Percentiles rank a stretch among this genome's conserved stretches.
These are phyloP conservation scores for Ichthyophthirius multifiliis DNA, from an alignment of 169 alveolate species.

Conservation along the genomic window DNA sequence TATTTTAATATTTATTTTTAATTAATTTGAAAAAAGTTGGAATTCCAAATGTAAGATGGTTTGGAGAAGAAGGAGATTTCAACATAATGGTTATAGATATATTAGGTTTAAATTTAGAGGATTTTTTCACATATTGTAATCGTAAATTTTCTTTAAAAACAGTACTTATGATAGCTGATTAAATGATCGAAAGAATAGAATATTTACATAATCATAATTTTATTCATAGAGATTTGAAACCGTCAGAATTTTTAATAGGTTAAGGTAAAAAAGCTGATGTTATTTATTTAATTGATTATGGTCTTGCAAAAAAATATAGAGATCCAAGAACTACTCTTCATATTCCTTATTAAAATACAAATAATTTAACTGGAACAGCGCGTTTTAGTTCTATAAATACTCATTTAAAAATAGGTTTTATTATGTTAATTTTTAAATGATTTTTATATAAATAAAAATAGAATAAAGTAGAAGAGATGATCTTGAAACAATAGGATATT, in stretches of 20 bases:
- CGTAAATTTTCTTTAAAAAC: conserved; percentile 59
- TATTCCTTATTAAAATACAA: conserved; percentile 60
- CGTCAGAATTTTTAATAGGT: conserved; percentile 80
- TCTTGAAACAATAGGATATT: conserved; percentile 63
- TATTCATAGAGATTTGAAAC: conserved; percentile 84
- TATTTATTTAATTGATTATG: conserved; percentile 70
- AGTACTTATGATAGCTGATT: conserved; percentile 66
- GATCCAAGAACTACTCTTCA: conserved; percentile 68
- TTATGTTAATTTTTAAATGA: not conserved
- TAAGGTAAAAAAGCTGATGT: conserved; percentile 56
- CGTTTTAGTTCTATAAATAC: conserved; percentile 73
- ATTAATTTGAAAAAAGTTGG: conserved; percentile 59
- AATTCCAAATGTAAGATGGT: conserved; percentile 97
- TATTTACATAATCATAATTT: conserved; percentile 71
- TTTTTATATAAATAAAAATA: not conserved
- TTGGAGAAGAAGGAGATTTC: conserved; percentile 98
- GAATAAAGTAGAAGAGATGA: conserved; percentile 77
- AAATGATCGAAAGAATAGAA: conserved; percentile 70
- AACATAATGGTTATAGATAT: conserved; percentile 86
- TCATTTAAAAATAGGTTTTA: conserved; percentile 74
- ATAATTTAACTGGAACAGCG: conserved; percentile 74
- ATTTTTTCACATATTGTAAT: conserved; percentile 56
- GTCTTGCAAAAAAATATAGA: conserved; percentile 64
- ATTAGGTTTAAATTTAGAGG: conserved; percentile 82
- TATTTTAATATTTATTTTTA: not conserved